Percentiles rank a stretch among this genome's conserved stretches.
Conservation (phyloP, 352 stramenopile species). For the Pilasporangium apinafurcum region DNA sequence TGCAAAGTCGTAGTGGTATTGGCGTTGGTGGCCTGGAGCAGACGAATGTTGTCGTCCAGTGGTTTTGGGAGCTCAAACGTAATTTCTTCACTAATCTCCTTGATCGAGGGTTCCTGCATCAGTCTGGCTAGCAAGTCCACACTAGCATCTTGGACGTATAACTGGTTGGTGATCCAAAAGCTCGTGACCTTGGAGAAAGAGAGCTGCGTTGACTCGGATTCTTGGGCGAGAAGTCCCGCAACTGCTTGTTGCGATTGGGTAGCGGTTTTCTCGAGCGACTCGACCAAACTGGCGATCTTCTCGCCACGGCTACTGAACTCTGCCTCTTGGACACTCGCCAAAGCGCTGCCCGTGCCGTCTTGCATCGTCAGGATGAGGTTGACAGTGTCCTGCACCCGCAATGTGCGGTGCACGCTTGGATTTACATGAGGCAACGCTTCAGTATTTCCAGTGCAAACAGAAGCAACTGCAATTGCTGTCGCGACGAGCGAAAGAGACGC, state of each 20-base stretch:
- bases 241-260: too few species aligned
- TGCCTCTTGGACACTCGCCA: slow-evolving; percentile 5
- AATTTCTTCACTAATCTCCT: slow-evolving; percentile 9
- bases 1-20: background rate
- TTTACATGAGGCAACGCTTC: slow-evolving; percentile 11
- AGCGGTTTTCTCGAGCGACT: too few species aligned
- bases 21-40: background rate
- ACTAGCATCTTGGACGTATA: slow-evolving; percentile 13
- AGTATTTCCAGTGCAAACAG: background rate
- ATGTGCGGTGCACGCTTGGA: slow-evolving; percentile 11
- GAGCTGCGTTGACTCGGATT: too few species aligned
- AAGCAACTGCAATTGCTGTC: background rate
- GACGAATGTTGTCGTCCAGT: too few species aligned
- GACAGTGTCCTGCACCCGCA: slow-evolving; percentile 13
- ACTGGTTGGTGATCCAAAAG: slow-evolving; percentile 25
- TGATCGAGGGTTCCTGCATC: slow-evolving; percentile 1
- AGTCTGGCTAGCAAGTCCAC: slow-evolving; percentile 17
- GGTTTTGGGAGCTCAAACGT: background rate
- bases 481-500: background rate
- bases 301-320: slow-evolving; percentile 3
- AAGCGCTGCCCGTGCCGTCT: background rate
- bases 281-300: too few species aligned
- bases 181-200: background rate
- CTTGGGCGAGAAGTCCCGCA: too few species aligned
- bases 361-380: slow-evolving; percentile 27